Base-by-base conservation (phyloP, 1,284 basidiomycete genomes). In the Schizopora paradoxa region DNA sequence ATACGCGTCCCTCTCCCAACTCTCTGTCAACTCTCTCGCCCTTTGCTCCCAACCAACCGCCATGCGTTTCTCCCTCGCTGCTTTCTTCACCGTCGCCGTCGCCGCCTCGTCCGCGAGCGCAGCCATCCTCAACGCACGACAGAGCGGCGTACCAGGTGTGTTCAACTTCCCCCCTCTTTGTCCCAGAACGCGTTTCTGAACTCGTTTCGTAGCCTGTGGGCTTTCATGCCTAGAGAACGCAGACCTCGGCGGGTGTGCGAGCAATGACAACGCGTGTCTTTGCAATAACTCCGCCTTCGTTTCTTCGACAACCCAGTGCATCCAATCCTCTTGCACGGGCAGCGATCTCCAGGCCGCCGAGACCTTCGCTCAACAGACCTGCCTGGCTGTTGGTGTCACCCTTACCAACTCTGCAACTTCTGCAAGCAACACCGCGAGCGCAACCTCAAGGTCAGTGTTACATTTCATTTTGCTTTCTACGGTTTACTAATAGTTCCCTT, bases 61-160 rank as follows among this genome's bases (percentile, higher is more conserved):
- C 14, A 84, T 85, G 83, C 78, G 73, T 58, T 72, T 77, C 67
- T 59, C 73, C 50, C 48, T 68, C 57, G 60, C 67, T 52, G 33
- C 73, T 55, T 54, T 75, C 59, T 53, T 71, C 54, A 65, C 64
- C 49, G 64, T 65, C 51, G 58, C 67, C 54, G 66, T 66, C 52
- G 65, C 69, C 44, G 68, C 67, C 31, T 62, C 58, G 42, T n/a
- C n/a, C n/a, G n/a, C n/a, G n/a, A n/a, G n/a, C n/a, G n/a, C n/a
- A n/a, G 59, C 67, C 27, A 53, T 58, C 44, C 56, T 70, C 39
- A 23, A 68, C 50, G 55, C 57, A 21, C 65, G 67, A 31, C 74
- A 56, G 49, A 47, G 36, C n/a, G n/a, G n/a, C 47, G 59, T 70
- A 52, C 72, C 73, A 18, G 41, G 71, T 72, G 53, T 22, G 65